A percentile compares a stretch with the other conserved stretches of the same genome.
phyloP scores from a whole-genome alignment of 1,139 yeast genomes.

The Saccharomyces hybrid region DNA sequence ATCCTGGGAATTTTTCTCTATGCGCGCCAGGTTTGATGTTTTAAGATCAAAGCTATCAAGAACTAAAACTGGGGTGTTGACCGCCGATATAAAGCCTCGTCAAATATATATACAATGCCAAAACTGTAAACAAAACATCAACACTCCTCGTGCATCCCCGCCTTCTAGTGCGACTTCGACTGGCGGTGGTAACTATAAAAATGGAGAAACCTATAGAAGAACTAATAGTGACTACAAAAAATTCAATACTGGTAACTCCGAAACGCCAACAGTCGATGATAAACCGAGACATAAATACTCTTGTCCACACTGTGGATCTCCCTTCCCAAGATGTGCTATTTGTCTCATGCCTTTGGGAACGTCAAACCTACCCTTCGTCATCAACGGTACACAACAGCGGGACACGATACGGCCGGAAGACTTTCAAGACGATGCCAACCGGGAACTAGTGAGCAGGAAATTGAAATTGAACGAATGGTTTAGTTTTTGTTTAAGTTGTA shows the following conservation, averaged over 20 bases:
- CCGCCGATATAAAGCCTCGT: slow-evolving; percentile 50
- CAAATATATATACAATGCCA: slow-evolving; percentile 77
- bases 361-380: slow-evolving; percentile 36
- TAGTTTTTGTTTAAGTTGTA: slow-evolving; percentile 82
- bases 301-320: slow-evolving; percentile 83
- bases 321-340: slow-evolving; percentile 87
- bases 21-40: slow-evolving; percentile 81
- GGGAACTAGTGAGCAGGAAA: slow-evolving; percentile 8
- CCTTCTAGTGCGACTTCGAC: neutral
- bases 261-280: slow-evolving; percentile 4
- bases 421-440: slow-evolving; percentile 34
- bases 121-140: slow-evolving; percentile 68
- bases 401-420: slow-evolving; percentile 29
- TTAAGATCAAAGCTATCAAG: slow-evolving; percentile 59
- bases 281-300: slow-evolving; percentile 33
- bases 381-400: slow-evolving; percentile 22
- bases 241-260: neutral
- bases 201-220: neutral
- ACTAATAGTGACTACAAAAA: slow-evolving; percentile 1
- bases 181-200: neutral
- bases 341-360: slow-evolving; percentile 79
- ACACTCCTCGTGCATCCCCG: slow-evolving; percentile 26
- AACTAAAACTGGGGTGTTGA: slow-evolving; percentile 42
- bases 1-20: slow-evolving; percentile 74
- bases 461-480: slow-evolving; percentile 52